Evolutionary conservation across 1,284 basidiomycete genomes (phyloP), one percentile per base, ranked within the genome.

Genomic region (Rhodotorula sp.): DNA sequence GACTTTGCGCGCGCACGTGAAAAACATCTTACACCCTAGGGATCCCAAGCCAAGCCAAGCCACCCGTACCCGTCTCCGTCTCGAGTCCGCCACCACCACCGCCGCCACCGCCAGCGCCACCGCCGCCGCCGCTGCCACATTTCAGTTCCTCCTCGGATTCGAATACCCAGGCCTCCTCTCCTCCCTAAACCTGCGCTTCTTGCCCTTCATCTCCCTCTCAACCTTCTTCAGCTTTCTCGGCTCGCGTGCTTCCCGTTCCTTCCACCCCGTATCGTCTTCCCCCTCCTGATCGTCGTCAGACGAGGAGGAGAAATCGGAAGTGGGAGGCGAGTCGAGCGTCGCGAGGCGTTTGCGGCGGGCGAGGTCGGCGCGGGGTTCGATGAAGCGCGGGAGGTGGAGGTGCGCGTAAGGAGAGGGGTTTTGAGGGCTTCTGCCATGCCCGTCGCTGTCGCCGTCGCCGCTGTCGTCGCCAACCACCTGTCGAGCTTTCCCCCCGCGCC

Each of bases 71-170:
- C 34, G 34, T 43, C 38, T 43, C 34, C 34, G 34, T 34, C 34
- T 34, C 34, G 34, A 34, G 34, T 34, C 8, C 34, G 34, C 3
- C 34, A 34, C 34, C 34, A 34, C 34, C 34, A 34, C 34, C 34
- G 8, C 34, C 34, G 34, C 34, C 34, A 2, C 2, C 34, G 34
- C 34, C 34, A 34, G 34, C 34, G 34, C 34, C 34, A 7, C 34
- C 2, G 34, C 34, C 34, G 34, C 34, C 34, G 34, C 34, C 34
- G 28, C 28, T 3, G 28, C 28, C 34, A 6, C 34, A 34, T 23
- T 21, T 57, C 62, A 71, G 47, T 71, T 71, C 56, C 62, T 59
- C 45, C 66, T 55, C 54, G 66, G 68, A 26, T 70, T 69, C 65
- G 62, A 65, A 50, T 70, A 73, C 26, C 67, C 71, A 31, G 65